Evolutionary conservation across 495 filamentous ascomycete species (phyloP), one percentile per base, ranked within the genome.

Genomic region (Talaromyces proteolyticus): DNA sequence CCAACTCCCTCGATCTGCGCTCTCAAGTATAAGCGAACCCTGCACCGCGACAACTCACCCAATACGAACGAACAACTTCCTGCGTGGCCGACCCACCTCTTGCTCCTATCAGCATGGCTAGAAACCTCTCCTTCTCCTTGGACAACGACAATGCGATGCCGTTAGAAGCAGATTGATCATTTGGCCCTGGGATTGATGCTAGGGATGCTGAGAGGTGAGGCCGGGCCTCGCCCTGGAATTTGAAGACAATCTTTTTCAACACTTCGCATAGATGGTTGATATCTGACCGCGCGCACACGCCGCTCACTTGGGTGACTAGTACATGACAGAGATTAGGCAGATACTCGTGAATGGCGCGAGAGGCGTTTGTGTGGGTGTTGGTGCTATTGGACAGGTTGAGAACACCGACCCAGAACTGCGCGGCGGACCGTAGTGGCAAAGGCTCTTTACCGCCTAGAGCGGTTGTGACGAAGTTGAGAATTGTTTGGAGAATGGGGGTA

Each of bases 381-480:
- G 63, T 69, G 3, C 76, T 51, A 22, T 59, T 42, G 17, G 54
- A 63, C 38, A 77, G 58, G 36, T 69, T 72, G 10, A 69, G 42
- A 12, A 73, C 57, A 53, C 77, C 60, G 56, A 88, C 82, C 91
- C 91, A 96, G 56, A 96, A 92, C 21, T 82, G 76, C 22, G 83
- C 80, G 0, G 91, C 85, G 4, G 88, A 81, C 34, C 77, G 79
- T 62, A 96, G 92, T 1, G 90, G 87, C 25, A 96, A 73, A 0
- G 86, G 79, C 29, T 96, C 91, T 3, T 75, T 78, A 7, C 83
- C 84, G 34, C 77, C 71, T 17, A 98, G 66, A 29, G 87, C 80
- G 52, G 84, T 73, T 34, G 96, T 75, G 1, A 81, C 79, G 61
- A 95, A 95, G 23, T 85, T 67, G 59, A 96, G 82, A n/a, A 93